Base-by-base conservation (phyloP, 176 grass and related monocot species). In the Cocos nucifera region DNA sequence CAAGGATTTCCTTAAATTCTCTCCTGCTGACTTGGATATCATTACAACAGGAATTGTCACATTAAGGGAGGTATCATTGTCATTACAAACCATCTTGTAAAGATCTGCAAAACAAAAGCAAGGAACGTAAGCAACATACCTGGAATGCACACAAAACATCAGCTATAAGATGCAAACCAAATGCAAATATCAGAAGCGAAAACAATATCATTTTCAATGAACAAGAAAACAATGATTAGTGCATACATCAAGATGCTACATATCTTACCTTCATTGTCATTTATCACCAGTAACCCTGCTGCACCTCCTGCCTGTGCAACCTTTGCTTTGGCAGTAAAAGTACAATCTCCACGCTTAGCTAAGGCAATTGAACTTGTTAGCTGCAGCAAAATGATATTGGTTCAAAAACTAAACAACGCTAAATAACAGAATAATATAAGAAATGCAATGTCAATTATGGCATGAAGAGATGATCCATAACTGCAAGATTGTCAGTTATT, bases 21-120 rank as follows among this genome's bases (percentile, higher is more conserved):
- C 75, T 56, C 92, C 92, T 72, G 87, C 87, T 19, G 81, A 91
- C 3, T 88, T 86, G 53, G 92, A 78, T 59, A 91, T 83, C 92
- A 97, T 97, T 57, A 97, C 52, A 55, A 97, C 81, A 63, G 87
- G 92, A 57, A 97, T 91, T 62, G 84, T 85, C 65, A 97, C 58
- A 28, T 97, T 78, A 63, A 91, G 84, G 3, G 84, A 97, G 50
- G 92, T 97, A 25, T 91, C 92, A 65, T 91, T 91, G 28, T 90
- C 83, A 62, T 73, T 77, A 60, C 92, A 97, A 59, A 97, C 84
- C 92, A 97, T 97, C 81, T 91, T 88, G 76, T 91, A 97, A 73
- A 97, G 86, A 51, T 97, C 92, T 97, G 72, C 16, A 73, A 44
- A 14, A 44, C 10, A 44, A 44, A 44, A 44, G 35, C 35, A 44